These are phyloP conservation scores for Apiotrichum mycotoxinovorans DNA, from an alignment of 1,284 basidiomycete species.

Conservation along the genomic window DNA sequence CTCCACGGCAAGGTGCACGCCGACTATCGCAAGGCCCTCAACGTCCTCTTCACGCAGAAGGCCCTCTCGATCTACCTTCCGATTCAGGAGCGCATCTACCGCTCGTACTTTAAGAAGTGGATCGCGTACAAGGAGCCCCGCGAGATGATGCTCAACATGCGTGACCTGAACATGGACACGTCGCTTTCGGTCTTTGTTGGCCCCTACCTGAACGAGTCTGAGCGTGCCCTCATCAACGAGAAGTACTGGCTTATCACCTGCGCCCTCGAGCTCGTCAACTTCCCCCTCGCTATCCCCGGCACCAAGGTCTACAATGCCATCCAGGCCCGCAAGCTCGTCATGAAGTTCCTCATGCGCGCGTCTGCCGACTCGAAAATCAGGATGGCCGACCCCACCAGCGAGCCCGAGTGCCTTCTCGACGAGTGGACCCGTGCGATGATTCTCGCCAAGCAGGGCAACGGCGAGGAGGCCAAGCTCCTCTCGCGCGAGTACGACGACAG, in stretches of 20 bases:
- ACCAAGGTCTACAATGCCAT: slow-evolving; percentile 96
- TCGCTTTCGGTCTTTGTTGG: slow-evolving; percentile 95
- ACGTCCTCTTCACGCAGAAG: slow-evolving; percentile 89
- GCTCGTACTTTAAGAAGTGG: slow-evolving; percentile 72
- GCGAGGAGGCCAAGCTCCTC: slow-evolving; percentile 53
- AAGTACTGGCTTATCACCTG: slow-evolving; percentile 96
- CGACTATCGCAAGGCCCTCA: slow-evolving; percentile 88
- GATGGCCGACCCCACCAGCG: slow-evolving; percentile 70
- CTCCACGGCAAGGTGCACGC: slow-evolving; percentile 89
- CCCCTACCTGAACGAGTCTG: slow-evolving; percentile 75
- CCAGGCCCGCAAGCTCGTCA: slow-evolving; percentile 83
- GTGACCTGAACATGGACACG: slow-evolving; percentile 95
- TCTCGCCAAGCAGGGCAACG: slow-evolving; percentile 58
- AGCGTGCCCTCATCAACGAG: slow-evolving; percentile 75
- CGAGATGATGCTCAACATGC: slow-evolving; percentile 84
- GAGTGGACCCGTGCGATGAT: slow-evolving; percentile 79
- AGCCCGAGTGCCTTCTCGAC: slow-evolving; percentile 87
- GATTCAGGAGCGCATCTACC: slow-evolving; percentile 82
- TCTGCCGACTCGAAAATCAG: slow-evolving; percentile 75
- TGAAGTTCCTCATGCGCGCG: slow-evolving; percentile 78
- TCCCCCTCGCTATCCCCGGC: slow-evolving; percentile 90
- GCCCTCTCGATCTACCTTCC: slow-evolving; percentile 85
- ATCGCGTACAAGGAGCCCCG: slow-evolving; percentile 53
- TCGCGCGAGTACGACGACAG: slow-evolving; percentile 80
- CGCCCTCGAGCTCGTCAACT: slow-evolving; percentile 97